Base-by-base conservation (phyloP, 106 monocot species). In the Acorus gramineus region DNA sequence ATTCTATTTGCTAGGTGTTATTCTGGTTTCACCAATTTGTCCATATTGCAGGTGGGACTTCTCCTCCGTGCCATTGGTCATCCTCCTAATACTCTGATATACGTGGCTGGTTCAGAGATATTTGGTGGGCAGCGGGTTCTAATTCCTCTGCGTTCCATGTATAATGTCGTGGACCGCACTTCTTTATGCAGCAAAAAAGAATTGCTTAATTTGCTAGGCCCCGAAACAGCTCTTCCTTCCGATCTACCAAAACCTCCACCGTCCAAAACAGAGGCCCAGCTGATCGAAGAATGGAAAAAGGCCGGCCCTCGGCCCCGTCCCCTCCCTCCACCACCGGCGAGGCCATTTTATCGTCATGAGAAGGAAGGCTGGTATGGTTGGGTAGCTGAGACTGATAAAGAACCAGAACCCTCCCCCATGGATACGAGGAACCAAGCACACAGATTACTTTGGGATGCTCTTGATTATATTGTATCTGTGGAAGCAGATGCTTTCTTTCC, bases 291-390 rank as follows among this genome's bases (percentile, higher is more conserved):
- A 51, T 93, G 93, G 93, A 89, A 86, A 49, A 83, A 57, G 52
- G 89, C 84, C 10, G 89, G 89, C 8, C 81, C 81, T 44, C 73
- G 81, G 8, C 89, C 93, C 8, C 69, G 92, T 0, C 84, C 84
- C 48, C 86, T 94, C 68, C 89, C 93, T 61, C 89, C 93, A 46
- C 89, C 93, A 66, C 93, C 89, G 53, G 69, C 81, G 2, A 81
- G 93, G 54, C 86, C 86, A 8, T 79, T 84, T 53, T 84, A 89
- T 70, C 69, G 61, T n/a, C 84, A 89, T 62, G 93, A 94, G 77
- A 89, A 89, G 58, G 81, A 81, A 73, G 86, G 89, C 42, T 94
- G 93, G 93, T 89, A 89, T 84, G 93, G 86, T 42, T 94, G 89
- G 89, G 72, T 89, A 52, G 72, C 70, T 7, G 86, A 78, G 62